Base-by-base conservation (phyloP, 495 filamentous ascomycete genomes). In the Podospora fimiseda region DNA sequence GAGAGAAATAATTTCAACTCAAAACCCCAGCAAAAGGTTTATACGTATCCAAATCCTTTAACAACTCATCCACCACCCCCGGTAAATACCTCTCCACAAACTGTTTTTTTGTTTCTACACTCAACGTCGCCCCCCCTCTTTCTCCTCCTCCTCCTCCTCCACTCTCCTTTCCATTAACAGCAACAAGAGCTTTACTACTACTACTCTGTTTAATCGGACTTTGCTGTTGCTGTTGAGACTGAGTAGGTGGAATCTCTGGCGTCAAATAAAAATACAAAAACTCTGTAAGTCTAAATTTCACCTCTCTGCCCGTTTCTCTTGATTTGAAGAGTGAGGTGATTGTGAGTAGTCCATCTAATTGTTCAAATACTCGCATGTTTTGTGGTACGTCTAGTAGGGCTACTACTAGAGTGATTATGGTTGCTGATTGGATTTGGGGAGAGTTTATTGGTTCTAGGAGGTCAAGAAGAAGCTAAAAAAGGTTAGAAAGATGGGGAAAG, bases 241-340 rank as follows among this genome's bases (percentile, higher is more conserved):
- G 27, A 77, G 63, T 61, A 76, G 73, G 16, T 78, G 87, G 82
- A 1, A 79, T 82, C 69, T 97, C 93, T 23, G 91, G 90, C 84
- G 96, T 96, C 44, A 98, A 82, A 68, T 97, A 98, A 70, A 96
- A 96, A 70, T 97, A 95, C 4, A 98, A 72, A 66, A 98, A 96
- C 63, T 98, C 93, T 52, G 96, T 84, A 9, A 95, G 79, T 60
- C 91, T 90, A 58, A 95, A 80, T 68, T 94, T 96, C 51, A 98
- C 92, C 56, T 91, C 88, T 50, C 88, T 80, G 13, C 81, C 80
- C 3, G 90, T 96, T 58, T 81, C 78, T 33, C 87, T 82, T 54
- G 79, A 82, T 67, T 94, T 94, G 78, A 96, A 96, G 6, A 97
- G 77, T 7, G 87, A 90, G 19, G 92, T 95, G n/a, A 97, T 80